These are phyloP conservation scores for Cladophialophora immunda DNA, from an alignment of 2,329 filamentous ascomycete species.

Conservation along the genomic window DNA sequence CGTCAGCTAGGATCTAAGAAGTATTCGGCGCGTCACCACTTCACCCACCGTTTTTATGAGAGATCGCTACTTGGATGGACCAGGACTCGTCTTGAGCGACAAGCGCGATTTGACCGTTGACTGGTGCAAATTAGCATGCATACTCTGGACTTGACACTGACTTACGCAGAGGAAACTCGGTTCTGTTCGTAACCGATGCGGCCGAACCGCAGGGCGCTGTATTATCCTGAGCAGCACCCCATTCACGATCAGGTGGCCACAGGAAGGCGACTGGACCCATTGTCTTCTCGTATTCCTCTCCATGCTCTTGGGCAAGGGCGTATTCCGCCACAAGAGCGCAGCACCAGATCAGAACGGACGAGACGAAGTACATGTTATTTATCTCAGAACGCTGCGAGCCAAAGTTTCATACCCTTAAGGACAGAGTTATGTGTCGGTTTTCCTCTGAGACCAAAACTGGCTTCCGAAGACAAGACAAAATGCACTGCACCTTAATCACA, in stretches of 20 bases:
- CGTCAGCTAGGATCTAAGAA: constrained; percentile 9
- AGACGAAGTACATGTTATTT: constrained; percentile 10
- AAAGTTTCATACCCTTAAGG: background rate
- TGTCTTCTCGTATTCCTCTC: constrained; percentile 39
- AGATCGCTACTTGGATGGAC: constrained; percentile 63
- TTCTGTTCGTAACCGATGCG: constrained; percentile 59
- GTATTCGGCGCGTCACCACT: constrained; percentile 13
- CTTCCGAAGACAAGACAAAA: background rate
- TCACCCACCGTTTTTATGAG: constrained; percentile 49
- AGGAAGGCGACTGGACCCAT: constrained; percentile 69
- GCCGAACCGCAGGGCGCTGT: constrained; percentile 65
- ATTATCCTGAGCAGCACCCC: constrained; percentile 65
- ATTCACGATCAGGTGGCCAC: constrained; percentile 67
- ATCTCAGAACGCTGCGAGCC: background rate
- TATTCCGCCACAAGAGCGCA: constrained; percentile 14
- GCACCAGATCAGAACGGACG: background rate
- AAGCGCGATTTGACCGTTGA: constrained; percentile 63
- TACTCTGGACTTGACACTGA: constrained; percentile 11
- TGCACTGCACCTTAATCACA: background rate
- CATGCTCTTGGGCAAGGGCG: constrained; percentile 29
- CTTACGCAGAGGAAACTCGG: constrained; percentile 65
- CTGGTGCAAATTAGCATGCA: constrained; percentile 46
- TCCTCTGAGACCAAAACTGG: background rate
- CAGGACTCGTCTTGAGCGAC: constrained; percentile 67
- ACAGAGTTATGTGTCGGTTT: background rate